phyloP scores from a whole-genome alignment of 192 early-diverging fungal genomes.

The Neocallimastix lanati region DNA sequence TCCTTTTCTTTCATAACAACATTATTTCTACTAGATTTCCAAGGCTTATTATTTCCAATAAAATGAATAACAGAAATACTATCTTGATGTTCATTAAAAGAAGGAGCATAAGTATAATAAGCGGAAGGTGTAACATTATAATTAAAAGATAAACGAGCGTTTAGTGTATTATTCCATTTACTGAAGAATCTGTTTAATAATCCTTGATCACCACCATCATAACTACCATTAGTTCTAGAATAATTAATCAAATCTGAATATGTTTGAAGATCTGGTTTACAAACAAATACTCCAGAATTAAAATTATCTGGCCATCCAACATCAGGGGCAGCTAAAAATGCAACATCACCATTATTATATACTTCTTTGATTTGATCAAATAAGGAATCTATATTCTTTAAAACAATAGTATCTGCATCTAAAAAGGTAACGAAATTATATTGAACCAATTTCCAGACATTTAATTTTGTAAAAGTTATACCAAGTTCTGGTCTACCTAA shows the following conservation, averaged over 20 bases:
- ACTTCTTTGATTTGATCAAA: slow-evolving; percentile 24
- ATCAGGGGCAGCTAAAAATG: slow-evolving; percentile 71
- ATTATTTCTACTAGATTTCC: slow-evolving; percentile 28
- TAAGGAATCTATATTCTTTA: slow-evolving; percentile 59
- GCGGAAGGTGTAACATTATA: slow-evolving; percentile 74
- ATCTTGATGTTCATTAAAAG: slow-evolving; percentile 48
- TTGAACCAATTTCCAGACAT: slow-evolving; percentile 45
- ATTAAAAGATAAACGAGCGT: slow-evolving; percentile 57
- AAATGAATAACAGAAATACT: slow-evolving; percentile 72
- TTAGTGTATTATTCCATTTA: slow-evolving; percentile 32
- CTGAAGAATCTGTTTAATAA: slow-evolving; percentile 73
- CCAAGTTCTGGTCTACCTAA: slow-evolving; percentile 84
- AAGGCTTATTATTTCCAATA: slow-evolving; percentile 78
- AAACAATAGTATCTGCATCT: slow-evolving; percentile 79
- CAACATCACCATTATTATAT: neutral
- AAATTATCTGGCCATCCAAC: slow-evolving; percentile 91
- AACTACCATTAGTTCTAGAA: neutral
- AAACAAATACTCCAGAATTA: slow-evolving; percentile 87
- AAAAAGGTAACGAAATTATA: slow-evolving; percentile 60
- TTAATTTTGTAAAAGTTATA: slow-evolving; percentile 76
- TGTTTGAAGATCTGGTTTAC: slow-evolving; percentile 20
- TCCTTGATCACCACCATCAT: slow-evolving; percentile 75
- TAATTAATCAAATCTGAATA: neutral
- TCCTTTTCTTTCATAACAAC: neutral
- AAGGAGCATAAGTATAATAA: slow-evolving; percentile 51